Conservation (phyloP, 352 stramenopile genomes). For the Blastocystis sp. region DNA sequence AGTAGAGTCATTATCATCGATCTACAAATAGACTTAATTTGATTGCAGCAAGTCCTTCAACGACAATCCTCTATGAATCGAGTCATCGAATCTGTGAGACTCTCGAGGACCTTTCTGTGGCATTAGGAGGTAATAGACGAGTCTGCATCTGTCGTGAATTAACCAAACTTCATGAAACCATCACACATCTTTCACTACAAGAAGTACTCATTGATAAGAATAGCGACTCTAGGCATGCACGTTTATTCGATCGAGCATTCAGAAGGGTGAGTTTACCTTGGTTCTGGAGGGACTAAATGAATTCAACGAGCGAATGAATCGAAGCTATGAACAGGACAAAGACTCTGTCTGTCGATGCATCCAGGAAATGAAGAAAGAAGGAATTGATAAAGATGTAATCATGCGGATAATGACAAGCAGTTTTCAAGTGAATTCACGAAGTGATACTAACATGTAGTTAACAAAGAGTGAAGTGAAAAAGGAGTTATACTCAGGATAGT, state of each 20-base stretch:
- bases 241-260: background rate
- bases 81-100: slow-evolving; percentile 13
- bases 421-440: background rate
- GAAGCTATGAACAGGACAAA: background rate
- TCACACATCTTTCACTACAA: background rate
- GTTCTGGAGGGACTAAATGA: slow-evolving; percentile 11
- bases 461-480: slow-evolving; percentile 3
- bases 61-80: slow-evolving; percentile 8
- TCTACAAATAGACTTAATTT: background rate
- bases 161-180: slow-evolving; percentile 34
- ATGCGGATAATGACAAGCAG: background rate
- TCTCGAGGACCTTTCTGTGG: background rate
- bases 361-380: background rate
- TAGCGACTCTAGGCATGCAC: background rate
- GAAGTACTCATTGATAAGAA: background rate
- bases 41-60: background rate
- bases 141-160: slow-evolving; percentile 39
- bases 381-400: background rate
- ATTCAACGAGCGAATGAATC: background rate
- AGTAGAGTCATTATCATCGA: background rate
- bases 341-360: background rate
- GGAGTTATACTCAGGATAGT: slow-evolving; percentile 3
- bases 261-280: slow-evolving; percentile 37
- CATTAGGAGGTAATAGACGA: background rate
- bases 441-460: background rate